Evolutionary conservation across 2,329 filamentous ascomycete genomes (phyloP).

Genomic region (Alternaria burnsii): DNA sequence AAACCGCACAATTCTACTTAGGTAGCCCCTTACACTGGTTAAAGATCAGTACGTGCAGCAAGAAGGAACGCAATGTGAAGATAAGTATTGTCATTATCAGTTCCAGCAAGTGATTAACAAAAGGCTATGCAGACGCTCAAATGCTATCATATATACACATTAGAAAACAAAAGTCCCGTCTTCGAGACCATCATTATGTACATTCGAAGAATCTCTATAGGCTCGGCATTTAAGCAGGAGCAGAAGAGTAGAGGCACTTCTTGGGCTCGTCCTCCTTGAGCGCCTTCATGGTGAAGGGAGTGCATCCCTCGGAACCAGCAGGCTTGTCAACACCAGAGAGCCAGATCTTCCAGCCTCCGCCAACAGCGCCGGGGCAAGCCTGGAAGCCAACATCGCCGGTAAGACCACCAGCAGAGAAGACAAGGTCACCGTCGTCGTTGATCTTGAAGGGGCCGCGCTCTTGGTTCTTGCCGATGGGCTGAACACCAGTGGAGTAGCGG

Average conservation of each 20-base stretch:
- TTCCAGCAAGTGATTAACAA: slow-evolving; percentile 8
- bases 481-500: slow-evolving; percentile 60
- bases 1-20: fast-evolving
- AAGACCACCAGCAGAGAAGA: slow-evolving; percentile 48
- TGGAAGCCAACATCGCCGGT: slow-evolving; percentile 54
- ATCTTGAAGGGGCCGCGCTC: slow-evolving; percentile 61
- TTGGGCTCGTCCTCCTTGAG: slow-evolving; percentile 13
- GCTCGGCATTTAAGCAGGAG: slow-evolving; percentile 3
- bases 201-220: not conserved
- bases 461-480: slow-evolving; percentile 52
- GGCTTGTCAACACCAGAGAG: slow-evolving; percentile 28
- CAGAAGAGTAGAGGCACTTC: slow-evolving; percentile 17
- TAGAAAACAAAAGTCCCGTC: not conserved
- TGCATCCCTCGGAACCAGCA: slow-evolving; percentile 25
- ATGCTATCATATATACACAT: slow-evolving; percentile 7
- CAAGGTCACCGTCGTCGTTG: slow-evolving; percentile 55
- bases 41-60: not conserved
- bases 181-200: no score
- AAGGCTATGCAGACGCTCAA: slow-evolving; percentile 11
- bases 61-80: not conserved
- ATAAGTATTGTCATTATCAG: slow-evolving; percentile 6
- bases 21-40: not conserved
- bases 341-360: slow-evolving; percentile 50
- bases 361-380: slow-evolving; percentile 62
- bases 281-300: slow-evolving; percentile 7